Evolutionary conservation across 192 early-diverging fungal genomes (phyloP).

Genomic region (Mortierella claussenii): DNA sequence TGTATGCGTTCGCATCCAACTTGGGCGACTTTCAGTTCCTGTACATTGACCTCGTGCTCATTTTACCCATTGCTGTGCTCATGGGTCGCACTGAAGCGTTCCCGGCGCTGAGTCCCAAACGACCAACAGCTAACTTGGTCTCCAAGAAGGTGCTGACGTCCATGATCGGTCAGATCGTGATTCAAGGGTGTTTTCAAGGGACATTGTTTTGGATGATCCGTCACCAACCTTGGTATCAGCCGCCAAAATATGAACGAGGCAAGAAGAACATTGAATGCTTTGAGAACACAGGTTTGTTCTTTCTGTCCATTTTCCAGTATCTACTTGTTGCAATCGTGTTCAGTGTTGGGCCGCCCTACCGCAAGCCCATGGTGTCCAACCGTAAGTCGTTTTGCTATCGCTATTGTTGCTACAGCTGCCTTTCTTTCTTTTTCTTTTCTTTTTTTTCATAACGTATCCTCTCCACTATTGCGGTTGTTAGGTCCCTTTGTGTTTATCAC

Average conservation of each 20-base stretch:
- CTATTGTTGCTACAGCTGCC: not conserved
- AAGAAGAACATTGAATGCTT: slow-evolving; percentile 77
- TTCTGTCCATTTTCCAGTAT: slow-evolving; percentile 93
- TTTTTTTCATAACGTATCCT: not conserved
- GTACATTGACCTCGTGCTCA: slow-evolving; percentile 93
- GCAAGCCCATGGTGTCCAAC: slow-evolving; percentile 89
- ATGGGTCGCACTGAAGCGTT: slow-evolving; percentile 94
- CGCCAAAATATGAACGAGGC: slow-evolving; percentile 71
- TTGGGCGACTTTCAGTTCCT: slow-evolving; percentile 97
- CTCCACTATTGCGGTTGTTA: not conserved
- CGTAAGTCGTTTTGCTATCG: slow-evolving; percentile 57
- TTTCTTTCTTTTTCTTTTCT: not conserved
- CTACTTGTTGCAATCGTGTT: slow-evolving; percentile 90
- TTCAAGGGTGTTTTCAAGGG: slow-evolving; percentile 86
- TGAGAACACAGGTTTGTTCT: slow-evolving; percentile 94
- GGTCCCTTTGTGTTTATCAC: slow-evolving; percentile 76
- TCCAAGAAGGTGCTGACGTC: slow-evolving; percentile 92
- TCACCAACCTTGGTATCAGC: slow-evolving; percentile 72
- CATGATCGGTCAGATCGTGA: slow-evolving; percentile 89
- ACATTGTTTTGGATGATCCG: slow-evolving; percentile 78
- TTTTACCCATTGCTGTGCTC: slow-evolving; percentile 86
- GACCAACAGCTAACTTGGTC: slow-evolving; percentile 92
- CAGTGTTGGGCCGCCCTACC: slow-evolving; percentile 95
- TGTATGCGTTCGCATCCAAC: slow-evolving; percentile 89
- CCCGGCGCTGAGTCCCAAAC: slow-evolving; percentile 74